phyloP scores from a whole-genome alignment of 1,284 basidiomycete genomes.

The Ustilago cynodontis region DNA sequence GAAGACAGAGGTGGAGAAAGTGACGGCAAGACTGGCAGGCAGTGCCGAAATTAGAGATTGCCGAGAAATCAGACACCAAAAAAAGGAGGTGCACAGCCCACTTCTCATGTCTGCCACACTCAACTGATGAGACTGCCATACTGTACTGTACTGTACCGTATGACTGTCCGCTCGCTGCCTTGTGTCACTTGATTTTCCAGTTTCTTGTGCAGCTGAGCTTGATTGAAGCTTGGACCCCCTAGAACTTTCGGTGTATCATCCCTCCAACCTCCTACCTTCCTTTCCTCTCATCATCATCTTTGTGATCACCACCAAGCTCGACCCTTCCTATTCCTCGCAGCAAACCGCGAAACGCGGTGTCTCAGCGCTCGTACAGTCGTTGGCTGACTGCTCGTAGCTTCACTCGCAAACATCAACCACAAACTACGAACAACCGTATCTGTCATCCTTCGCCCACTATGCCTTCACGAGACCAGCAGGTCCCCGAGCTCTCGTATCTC shows the following conservation, averaged over 20 bases:
- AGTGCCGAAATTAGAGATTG: slow-evolving; percentile 4
- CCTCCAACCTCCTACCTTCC: background rate
- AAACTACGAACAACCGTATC: background rate
- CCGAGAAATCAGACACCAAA: background rate
- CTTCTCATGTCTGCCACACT: background rate
- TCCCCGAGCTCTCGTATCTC: slow-evolving; percentile 44
- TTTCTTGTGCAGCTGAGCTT: background rate
- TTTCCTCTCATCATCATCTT: background rate
- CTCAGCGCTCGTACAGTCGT: background rate
- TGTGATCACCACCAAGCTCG: background rate
- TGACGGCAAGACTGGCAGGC: background rate
- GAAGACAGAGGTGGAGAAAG: background rate
- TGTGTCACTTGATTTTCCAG: background rate
- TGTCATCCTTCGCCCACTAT: slow-evolving; percentile 16
- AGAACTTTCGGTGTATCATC: slow-evolving; percentile 1
- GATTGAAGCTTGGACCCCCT: background rate
- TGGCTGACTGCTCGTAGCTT: background rate
- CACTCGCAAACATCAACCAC: background rate
- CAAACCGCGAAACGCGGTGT: background rate
- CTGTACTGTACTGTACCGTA: too few species aligned
- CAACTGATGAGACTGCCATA: slow-evolving; percentile 1
- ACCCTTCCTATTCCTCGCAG: background rate
- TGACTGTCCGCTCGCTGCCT: background rate
- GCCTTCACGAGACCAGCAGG: slow-evolving; percentile 28
- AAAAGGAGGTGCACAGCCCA: slow-evolving; percentile 17